Base-by-base conservation (phyloP, 2,329 filamentous ascomycete genomes). In the Teratosphaeria epicoccoides region DNA sequence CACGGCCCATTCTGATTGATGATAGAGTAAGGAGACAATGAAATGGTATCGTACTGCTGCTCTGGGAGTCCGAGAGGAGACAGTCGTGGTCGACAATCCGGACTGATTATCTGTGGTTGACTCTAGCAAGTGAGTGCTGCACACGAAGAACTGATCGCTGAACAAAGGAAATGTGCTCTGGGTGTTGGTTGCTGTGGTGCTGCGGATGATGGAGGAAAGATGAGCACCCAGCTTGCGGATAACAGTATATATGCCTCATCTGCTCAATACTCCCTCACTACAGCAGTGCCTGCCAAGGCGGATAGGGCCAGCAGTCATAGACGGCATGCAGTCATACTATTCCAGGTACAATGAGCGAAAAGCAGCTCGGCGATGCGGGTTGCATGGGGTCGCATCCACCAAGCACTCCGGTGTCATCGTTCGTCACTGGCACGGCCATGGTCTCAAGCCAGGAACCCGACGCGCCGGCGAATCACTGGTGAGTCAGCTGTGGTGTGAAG, bases 1-100 rank as follows among this genome's bases (percentile, higher is more conserved):
- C 33, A 17, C 69, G 69, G 57, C 65, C 67, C 66, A 66, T 69
- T 57, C 47, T 49, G 55, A 57, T 53, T 53, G 46, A 49, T 49
- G 47, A 50, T 50, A 55, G 51, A 54, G 43, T 14, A 55, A 52
- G 50, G 50, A 52, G 50, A 55, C 47, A 55, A 51, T 43, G 56
- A 55, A 49, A 43, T n/a, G 33, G 22, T n/a, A 24, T 24, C 17
- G 43, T 46, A 14, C 17, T 24, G 12, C 10, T 24, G 20, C 9
- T 5, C n/a, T 14, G 5, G 14, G 33, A 40, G 12, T 7, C n/a
- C 14, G 20, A 6, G 6, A 24, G n/a, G 43, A 24, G n/a, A 24
- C 14, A 37, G 6, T 11, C 17, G 29, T 37, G 14, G 26, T 28
- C 26, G 26, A 28, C 26, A 12, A 12, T 37, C 10, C 29, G 29